Evolutionary conservation across 371 early-diverging fungal genomes (phyloP).

Genomic region (Mucor saturninus): DNA sequence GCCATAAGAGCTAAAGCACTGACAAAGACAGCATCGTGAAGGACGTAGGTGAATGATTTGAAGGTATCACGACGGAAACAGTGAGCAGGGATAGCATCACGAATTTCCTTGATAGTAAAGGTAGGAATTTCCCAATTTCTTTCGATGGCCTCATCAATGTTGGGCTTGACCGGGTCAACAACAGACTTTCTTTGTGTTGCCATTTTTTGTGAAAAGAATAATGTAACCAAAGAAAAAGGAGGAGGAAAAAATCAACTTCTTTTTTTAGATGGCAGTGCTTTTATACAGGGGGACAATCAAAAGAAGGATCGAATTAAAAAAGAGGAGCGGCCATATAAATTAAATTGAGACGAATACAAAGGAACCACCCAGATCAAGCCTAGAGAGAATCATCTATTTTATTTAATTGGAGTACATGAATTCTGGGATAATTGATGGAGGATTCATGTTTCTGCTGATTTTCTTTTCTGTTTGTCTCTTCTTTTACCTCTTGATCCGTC

Average conservation of each 20-base stretch:
- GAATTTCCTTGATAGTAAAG: constrained; percentile 86
- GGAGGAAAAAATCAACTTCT: neutral
- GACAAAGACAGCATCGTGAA: constrained; percentile 68
- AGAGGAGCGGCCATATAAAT: neutral
- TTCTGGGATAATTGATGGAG: too few relatives aligned
- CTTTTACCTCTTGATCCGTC: too few relatives aligned
- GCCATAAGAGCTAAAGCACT: constrained; percentile 67
- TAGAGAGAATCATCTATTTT: too few relatives aligned
- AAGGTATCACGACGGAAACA: constrained; percentile 81
- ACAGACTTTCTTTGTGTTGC: constrained; percentile 25
- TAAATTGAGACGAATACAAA: too few relatives aligned
- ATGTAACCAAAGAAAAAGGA: neutral
- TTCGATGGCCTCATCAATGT: constrained; percentile 39
- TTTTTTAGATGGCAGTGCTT: neutral
- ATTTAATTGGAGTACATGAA: too few relatives aligned
- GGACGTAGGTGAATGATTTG: constrained; percentile 72
- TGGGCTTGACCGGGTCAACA: constrained; percentile 9
- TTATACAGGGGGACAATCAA: constrained; percentile 3
- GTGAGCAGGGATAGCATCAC: constrained; percentile 83
- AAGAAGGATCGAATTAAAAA: constrained; percentile 1
- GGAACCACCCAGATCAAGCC: too few relatives aligned
- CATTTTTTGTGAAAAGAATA: constrained; percentile 6
- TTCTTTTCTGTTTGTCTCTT: too few relatives aligned
- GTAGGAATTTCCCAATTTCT: constrained; percentile 63
- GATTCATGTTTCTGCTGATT: too few relatives aligned